Evolutionary conservation across 306 rosid genomes (phyloP), one percentile per base, ranked within the genome.

Genomic region (Mucuna pruriens): DNA sequence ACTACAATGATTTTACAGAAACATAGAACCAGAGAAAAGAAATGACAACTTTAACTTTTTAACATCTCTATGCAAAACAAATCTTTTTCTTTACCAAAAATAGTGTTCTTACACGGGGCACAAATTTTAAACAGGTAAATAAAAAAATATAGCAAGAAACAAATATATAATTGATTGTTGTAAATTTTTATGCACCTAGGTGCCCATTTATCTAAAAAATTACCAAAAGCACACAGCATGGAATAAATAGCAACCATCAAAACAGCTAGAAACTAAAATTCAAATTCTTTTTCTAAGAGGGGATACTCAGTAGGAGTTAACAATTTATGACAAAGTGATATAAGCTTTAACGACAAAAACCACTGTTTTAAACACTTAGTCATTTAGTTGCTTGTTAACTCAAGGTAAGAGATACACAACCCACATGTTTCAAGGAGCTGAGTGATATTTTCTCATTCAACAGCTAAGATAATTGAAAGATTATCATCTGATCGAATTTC

Each of bases 381-480:
- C 57, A 70, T 55, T 64, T 65, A 7, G n/a, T 36, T 64, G 17
- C 17, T 36, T 45, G 68, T 67, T 58, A 45, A 58, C 60, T 48
- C 34, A 62, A 58, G 57, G 20, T 60, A 74, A 26, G 22, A 62
- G 10, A 60, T 74, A 58, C 67, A 68, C 12, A 22, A 71, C 13
- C 44, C 26, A 62, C 38, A 17, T 22, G 75, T 26, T 55, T 66
- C 34, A 58, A 64, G 69, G n/a, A 73, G 34, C 49, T 36, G 72
- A 31, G 38, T 17, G 64, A 71, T n/a, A n/a, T 60, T 78, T 46
- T 73, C 60, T 71, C 67, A 74, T 55, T 46, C 54, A 51, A 76
- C 11, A 55, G 80, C 84, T 42, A 70, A 31, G 66, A 84, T 69
- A 19, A 60, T 62, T 67, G 64, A 76, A 57, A 45, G 39, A 77